Evolutionary conservation across 176 grass and related monocot species (phyloP).

Genomic region (Ensete glaucum): DNA sequence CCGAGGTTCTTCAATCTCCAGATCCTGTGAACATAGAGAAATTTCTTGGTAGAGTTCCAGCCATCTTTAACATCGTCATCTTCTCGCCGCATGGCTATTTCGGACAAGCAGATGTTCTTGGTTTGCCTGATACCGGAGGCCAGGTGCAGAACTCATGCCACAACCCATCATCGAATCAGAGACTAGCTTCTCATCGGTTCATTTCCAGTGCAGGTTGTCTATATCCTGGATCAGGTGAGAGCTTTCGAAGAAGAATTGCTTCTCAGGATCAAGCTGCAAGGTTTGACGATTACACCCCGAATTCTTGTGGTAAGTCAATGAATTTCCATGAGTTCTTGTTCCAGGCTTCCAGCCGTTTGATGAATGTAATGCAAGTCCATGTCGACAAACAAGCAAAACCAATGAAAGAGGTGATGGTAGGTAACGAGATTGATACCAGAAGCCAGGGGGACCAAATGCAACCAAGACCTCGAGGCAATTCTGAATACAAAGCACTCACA

Average conservation of each 20-base stretch:
- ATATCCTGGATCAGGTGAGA: slow-evolving; percentile 94
- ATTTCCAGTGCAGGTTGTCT: slow-evolving; percentile 45
- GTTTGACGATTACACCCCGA: slow-evolving; percentile 56
- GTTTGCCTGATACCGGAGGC: slow-evolving; percentile 90
- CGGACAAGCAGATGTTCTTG: slow-evolving; percentile 92
- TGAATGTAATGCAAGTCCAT: not conserved
- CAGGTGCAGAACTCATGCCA: slow-evolving; percentile 30
- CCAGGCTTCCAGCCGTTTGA: no score
- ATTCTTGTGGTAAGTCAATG: slow-evolving; percentile 81
- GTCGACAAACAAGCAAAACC: not conserved
- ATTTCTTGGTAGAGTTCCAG: slow-evolving; percentile 77
- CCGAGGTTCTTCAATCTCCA: slow-evolving; percentile 91
- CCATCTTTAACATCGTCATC: slow-evolving; percentile 67
- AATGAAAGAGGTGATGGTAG: slow-evolving; percentile 20
- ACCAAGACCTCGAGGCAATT: slow-evolving; percentile 80
- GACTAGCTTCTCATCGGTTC: not conserved
- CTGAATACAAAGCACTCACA: slow-evolving; percentile 55
- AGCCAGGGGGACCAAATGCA: slow-evolving; percentile 86
- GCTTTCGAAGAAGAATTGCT: slow-evolving; percentile 88
- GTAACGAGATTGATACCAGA: slow-evolving; percentile 95
- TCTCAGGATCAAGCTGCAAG: slow-evolving; percentile 79
- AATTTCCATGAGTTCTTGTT: not conserved
- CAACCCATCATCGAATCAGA: not conserved
- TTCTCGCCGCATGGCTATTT: slow-evolving; percentile 95
- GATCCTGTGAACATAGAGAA: slow-evolving; percentile 84